Evolutionary conservation across 331 rosid species (phyloP).

Genomic region (Acacia concinna): DNA sequence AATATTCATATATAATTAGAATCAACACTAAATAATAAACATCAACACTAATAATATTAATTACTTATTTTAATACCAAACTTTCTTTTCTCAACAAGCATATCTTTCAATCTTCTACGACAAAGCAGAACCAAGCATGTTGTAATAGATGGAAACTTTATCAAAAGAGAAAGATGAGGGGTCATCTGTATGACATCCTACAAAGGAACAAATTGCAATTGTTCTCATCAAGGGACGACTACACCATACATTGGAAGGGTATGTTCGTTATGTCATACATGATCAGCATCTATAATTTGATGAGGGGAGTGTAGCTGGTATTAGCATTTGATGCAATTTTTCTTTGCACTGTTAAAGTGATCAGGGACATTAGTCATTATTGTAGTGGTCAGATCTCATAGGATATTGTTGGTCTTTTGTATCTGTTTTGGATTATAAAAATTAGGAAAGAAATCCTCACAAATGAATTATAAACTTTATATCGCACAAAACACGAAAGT

Average conservation of each 20-base stretch:
- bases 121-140: not conserved
- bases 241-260: too few species aligned
- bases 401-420: not conserved
- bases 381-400: not conserved
- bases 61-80: too few species aligned
- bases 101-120: not conserved
- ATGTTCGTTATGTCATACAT: not conserved
- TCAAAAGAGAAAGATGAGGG: not conserved
- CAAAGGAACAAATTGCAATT: too few species aligned
- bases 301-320: not conserved
- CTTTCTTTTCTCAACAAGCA: not conserved
- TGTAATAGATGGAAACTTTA: not conserved
- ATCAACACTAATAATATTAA: too few species aligned
- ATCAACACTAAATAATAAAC: too few species aligned
- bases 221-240: too few species aligned
- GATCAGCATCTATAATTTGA: not conserved
- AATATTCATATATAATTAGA: too few species aligned
- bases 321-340: not conserved
- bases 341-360: not conserved
- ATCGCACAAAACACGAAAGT: conserved; percentile 25
- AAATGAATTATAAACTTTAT: conserved; percentile 16
- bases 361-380: not conserved
- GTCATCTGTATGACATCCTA: not conserved
- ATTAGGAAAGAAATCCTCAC: not conserved
- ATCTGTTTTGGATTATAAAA: not conserved